Base-by-base conservation (phyloP, 768 basidiomycete species). In the Botryobasidium botryosum region DNA sequence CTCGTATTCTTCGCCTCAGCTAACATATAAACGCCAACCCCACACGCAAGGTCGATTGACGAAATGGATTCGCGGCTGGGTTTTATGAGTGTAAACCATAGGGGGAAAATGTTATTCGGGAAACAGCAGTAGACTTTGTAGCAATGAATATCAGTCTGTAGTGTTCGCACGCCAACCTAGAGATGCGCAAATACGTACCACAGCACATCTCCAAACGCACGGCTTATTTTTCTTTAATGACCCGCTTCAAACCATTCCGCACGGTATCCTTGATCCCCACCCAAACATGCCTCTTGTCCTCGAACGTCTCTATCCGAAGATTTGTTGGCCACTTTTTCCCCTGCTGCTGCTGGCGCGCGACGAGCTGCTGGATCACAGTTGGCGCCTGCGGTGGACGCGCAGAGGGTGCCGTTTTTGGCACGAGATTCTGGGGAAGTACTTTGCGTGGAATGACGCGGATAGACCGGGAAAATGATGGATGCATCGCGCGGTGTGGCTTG, bases 41-140 rank as follows among this genome's bases (percentile, higher is more conserved):
- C 18, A 25, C 24, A 23, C 31, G 27, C 23, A 52, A 83, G 79
- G 48, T 70, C 72, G 50, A 77, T 82, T 43, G 79, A 82, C 57
- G 76, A 77, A 53, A 79, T 81, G 75, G 74, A 81, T 53, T 72
- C 79, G 13, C 67, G 79, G 23, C 52, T 70, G 17, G 66, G 72
- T 23, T 79, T 83, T 48, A 75, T 72, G 27, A 74, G 60, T 53
- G 75, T 74, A 52, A 67, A 73, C 29, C 74, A 76, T 48, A 68
- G 79, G 39, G 79, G 73, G 4, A 54, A 51, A 17, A 48, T 56
- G 1, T 52, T 68, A 28, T 61, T 64, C 47, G 43, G 55, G 5
- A 39, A 45, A 17, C 37, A 15, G 13, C 10, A 15, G 21, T 39
- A n/a, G 37, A 39, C 20, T 39, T 10, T 39, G 37, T 20, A n/a